These are phyloP conservation scores for Nicotiana rustica DNA, from an alignment of 305 asterid genomes.

Conservation along the genomic window DNA sequence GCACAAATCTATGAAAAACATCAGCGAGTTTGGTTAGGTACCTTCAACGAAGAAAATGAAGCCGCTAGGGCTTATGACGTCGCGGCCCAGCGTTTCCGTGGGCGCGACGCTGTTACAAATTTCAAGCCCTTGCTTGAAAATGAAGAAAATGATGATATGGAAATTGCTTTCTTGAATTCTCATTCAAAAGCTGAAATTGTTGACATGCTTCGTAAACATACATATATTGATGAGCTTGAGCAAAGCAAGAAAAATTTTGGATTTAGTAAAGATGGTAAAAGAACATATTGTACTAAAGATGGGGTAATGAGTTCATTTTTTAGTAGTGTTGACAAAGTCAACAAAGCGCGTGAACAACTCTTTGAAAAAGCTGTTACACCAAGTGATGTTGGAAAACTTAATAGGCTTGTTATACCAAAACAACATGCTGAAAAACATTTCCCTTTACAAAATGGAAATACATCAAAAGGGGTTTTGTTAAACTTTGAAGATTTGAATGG, in stretches of 20 bases:
- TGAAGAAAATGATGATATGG: conserved; percentile 49
- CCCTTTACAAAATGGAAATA: conserved; percentile 63
- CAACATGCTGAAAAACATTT: conserved; percentile 88
- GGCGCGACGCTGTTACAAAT: conserved; percentile 87
- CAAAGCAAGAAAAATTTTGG: conserved; percentile 62
- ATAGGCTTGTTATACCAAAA: conserved; percentile 84
- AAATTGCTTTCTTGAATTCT: conserved; percentile 60
- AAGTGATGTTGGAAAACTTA: conserved; percentile 84
- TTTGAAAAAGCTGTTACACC: conserved; percentile 91
- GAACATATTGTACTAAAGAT: conserved; percentile 2
- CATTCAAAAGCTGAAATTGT: conserved; percentile 89
- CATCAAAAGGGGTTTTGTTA: conserved; percentile 64
- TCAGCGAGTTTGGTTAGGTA: conserved; percentile 94
- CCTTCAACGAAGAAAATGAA: conserved; percentile 83
- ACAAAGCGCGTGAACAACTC: conserved; percentile 55
- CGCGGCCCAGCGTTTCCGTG: conserved; percentile 87
- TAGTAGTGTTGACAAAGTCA: conserved; percentile 35
- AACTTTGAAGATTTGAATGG: conserved; percentile 76
- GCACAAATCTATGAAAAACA: conserved; percentile 97
- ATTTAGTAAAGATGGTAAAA: conserved; percentile 28
- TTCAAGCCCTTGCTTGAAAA: conserved; percentile 61
- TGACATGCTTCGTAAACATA: conserved; percentile 87
- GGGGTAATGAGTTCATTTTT: conserved; percentile 40
- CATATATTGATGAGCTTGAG: conserved; percentile 77
- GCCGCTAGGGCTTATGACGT: conserved; percentile 83